Conservation (phyloP, 805 yeast species). For the Candida takata region DNA sequence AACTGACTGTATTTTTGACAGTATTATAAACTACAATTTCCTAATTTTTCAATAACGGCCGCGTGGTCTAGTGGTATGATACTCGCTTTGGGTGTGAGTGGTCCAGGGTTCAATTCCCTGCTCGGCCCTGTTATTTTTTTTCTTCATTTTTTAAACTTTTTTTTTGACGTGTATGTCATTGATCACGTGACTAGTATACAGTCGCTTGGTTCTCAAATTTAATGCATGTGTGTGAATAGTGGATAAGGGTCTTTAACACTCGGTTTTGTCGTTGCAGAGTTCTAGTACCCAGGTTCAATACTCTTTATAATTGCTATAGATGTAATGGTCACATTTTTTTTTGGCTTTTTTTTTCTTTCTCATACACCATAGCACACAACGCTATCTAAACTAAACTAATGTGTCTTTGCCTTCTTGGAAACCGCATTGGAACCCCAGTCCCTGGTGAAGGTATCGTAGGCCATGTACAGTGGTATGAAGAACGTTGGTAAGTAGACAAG, state of each 20-base stretch:
- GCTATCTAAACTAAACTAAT: too few species aligned
- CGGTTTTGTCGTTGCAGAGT: too few species aligned
- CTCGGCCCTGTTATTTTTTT: constrained; percentile 9
- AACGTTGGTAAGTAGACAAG: constrained; percentile 66
- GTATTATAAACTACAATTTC: neutral
- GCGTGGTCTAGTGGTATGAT: constrained; percentile 7
- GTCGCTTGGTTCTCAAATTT: too few species aligned
- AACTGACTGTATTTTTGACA: too few species aligned
- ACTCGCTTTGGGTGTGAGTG: constrained; percentile 12
- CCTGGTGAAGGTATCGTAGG: constrained; percentile 19
- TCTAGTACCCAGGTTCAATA: too few species aligned
- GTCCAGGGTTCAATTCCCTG: constrained; percentile 16
- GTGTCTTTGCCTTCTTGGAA: neutral
- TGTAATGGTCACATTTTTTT: too few species aligned
- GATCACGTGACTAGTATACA: too few species aligned
- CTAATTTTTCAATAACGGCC: constrained; percentile 1
- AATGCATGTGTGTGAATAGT: too few species aligned
- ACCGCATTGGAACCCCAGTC: constrained; percentile 8
- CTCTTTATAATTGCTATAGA: too few species aligned
- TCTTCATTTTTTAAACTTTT: constrained; percentile 2
- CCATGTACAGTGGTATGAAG: constrained; percentile 53
- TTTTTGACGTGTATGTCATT: neutral
- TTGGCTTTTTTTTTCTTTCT: too few species aligned
- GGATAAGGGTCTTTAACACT: too few species aligned
- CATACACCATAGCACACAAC: too few species aligned